These are phyloP conservation scores for Leucocoprinus birnbaumii DNA, from an alignment of 768 basidiomycete genomes.

Conservation along the genomic window DNA sequence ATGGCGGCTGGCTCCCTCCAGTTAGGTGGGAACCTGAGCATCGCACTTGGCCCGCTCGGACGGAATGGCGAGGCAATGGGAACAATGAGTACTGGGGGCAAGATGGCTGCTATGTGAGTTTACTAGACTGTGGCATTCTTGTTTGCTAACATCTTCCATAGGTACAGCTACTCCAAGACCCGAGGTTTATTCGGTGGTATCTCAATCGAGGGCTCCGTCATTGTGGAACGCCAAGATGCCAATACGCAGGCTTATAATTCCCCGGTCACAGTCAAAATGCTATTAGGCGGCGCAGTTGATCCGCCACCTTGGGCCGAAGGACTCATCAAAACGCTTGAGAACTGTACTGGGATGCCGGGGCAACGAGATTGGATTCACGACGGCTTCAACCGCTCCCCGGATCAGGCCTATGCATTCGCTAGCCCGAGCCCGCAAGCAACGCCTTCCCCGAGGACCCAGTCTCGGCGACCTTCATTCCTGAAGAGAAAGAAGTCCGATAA, in stretches of 20 bases:
- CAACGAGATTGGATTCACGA: constrained; percentile 68
- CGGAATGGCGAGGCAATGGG: constrained; percentile 93
- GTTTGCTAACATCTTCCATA: constrained; percentile 22
- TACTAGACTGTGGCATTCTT: not conserved
- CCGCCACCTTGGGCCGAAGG: constrained; percentile 78
- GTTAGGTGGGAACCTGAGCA: constrained; percentile 86
- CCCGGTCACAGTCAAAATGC: constrained; percentile 71
- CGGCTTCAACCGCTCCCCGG: constrained; percentile 24
- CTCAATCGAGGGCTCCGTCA: constrained; percentile 85
- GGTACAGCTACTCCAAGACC: constrained; percentile 91
- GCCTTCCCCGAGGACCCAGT: constrained; percentile 4
- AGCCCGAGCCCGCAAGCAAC: constrained; percentile 33
- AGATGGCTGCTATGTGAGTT: constrained; percentile 84
- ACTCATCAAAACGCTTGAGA: constrained; percentile 72
- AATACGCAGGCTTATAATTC: constrained; percentile 79
- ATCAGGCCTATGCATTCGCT: constrained; percentile 54
- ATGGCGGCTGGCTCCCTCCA: constrained; percentile 94
- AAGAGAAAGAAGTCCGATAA: constrained; percentile 46
- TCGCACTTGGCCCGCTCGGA: constrained; percentile 89
- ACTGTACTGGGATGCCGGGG: constrained; percentile 69
- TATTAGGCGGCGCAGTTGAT: constrained; percentile 75
- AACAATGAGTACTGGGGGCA: constrained; percentile 79
- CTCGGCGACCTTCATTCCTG: constrained; percentile 30
- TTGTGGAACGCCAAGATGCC: constrained; percentile 92
- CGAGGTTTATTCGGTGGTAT: constrained; percentile 93